Evolutionary conservation across 108 stramenopile genomes (phyloP).

Genomic region (Aurantiochytrium sp.): DNA sequence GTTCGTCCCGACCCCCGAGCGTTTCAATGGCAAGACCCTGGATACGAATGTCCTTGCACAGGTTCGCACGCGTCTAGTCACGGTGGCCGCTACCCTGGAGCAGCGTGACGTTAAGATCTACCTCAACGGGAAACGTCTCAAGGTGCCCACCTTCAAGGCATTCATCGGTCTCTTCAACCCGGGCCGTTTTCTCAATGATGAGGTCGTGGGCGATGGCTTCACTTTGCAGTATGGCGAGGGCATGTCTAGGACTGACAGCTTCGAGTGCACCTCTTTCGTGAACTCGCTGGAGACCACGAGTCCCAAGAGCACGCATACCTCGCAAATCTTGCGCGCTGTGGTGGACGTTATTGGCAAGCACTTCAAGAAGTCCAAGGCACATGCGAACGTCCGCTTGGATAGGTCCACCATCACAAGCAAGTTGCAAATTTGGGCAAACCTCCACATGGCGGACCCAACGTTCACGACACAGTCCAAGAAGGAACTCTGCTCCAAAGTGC

Average conservation of each 20-base stretch:
- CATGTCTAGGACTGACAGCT: neutral
- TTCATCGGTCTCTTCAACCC: neutral
- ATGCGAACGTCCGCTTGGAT: neutral
- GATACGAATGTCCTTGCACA: neutral
- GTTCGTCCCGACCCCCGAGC: neutral
- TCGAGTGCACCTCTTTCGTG: neutral
- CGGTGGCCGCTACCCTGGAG: neutral
- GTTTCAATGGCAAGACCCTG: neutral
- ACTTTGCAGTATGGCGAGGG: neutral
- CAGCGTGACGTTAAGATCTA: neutral
- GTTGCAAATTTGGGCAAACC: neutral
- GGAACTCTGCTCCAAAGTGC: neutral
- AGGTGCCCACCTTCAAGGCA: neutral
- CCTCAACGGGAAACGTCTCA: neutral
- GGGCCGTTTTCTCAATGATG: neutral
- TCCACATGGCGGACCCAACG: neutral
- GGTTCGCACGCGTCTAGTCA: neutral
- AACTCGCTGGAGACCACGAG: neutral
- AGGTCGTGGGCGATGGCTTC: neutral
- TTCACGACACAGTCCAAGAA: neutral
- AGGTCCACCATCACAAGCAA: neutral
- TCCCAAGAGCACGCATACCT: neutral
- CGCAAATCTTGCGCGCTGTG: neutral
- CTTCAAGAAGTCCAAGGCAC: neutral
- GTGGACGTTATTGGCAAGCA: neutral